Conservation (phyloP, 2,329 filamentous ascomycete genomes). For the Neoarthrinium moseri region DNA sequence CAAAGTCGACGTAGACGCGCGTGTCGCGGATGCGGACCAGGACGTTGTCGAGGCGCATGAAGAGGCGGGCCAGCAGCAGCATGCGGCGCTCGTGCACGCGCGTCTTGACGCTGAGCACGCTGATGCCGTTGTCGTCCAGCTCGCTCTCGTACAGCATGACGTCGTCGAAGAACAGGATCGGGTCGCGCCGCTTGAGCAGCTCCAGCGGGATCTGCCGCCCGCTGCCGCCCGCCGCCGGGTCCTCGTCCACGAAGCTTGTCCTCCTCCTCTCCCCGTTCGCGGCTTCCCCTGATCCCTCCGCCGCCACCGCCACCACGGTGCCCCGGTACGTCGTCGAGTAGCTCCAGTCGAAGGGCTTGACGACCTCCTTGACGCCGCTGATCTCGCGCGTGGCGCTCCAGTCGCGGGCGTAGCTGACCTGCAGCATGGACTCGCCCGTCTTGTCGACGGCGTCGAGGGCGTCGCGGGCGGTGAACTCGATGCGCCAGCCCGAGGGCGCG, state of each 20-base stretch:
- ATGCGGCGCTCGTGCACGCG: constrained; percentile 89
- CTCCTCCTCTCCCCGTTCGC: not conserved
- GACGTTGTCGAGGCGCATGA: constrained; percentile 91
- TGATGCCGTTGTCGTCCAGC: constrained; percentile 95
- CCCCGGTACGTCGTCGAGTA: constrained; percentile 89
- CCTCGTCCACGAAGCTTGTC: constrained; percentile 23
- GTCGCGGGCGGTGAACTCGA: constrained; percentile 82
- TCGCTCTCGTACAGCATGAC: constrained; percentile 97
- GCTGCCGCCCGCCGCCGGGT: no score
- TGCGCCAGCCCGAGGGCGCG: constrained; percentile 69
- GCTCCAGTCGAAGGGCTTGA: constrained; percentile 97
- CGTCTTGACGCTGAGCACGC: constrained; percentile 84
- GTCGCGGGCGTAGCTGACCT: constrained; percentile 87
- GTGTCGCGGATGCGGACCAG: constrained; percentile 86
- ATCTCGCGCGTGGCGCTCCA: constrained; percentile 73
- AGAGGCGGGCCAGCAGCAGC: constrained; percentile 81
- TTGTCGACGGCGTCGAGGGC: constrained; percentile 92
- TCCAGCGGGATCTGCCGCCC: constrained; percentile 83
- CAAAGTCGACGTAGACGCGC: constrained; percentile 88
- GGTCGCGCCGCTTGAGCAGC: constrained; percentile 82
- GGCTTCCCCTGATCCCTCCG: not conserved
- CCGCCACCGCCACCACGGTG: constrained; percentile 43
- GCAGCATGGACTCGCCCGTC: constrained; percentile 85
- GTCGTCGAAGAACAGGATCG: constrained; percentile 95
- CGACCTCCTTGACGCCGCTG: constrained; percentile 87